Base-by-base conservation (phyloP, 2,329 filamentous ascomycete species). In the Penicillium sclerotiorum region DNA sequence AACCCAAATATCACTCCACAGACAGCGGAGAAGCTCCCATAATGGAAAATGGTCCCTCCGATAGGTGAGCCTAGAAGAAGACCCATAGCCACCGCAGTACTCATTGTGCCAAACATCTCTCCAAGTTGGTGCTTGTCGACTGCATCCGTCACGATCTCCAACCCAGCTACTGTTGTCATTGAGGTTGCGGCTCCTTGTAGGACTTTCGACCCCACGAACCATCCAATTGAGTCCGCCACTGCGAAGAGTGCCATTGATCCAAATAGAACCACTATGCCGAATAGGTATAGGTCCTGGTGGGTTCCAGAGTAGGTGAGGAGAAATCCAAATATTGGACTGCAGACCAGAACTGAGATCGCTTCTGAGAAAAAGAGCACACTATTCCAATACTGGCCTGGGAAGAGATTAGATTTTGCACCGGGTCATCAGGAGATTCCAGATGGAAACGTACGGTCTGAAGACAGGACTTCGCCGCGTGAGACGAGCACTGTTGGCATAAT, bases 21-120 rank as follows among this genome's bases (percentile, higher is more conserved):
- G 0, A 87, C 82, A 0, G 81, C 82, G 11, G 67, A 62, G 58
- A 82, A 81, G 2, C 84, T 84, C 1, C 77, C 75, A 57, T 80
- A 80, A 22, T 80, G 73, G 61, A 86, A 87, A 1, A 87, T 64
- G 0, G 84, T 60, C 0, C 85, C 85, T 3, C 84, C 84, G 0
- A 85, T 65, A 0, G 83, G 72, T 0, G 84, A 84, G 0, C 82
- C 77, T 13, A 80, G 68, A 5, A 87, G 67, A 35, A 78, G 77
- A 0, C 83, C 83, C 0, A 83, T 72, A 0, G 79, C 80, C 44
- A 84, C 79, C 53, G 86, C 79, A n/a, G n/a, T n/a, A n/a, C n/a
- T n/a, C n/a, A n/a, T n/a, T n/a, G n/a, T n/a, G n/a, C 83, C 83
- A 59, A 86, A 77, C 2, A 79, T 80, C 61, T 83, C 83, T 2